Evolutionary conservation across 768 basidiomycete genomes (phyloP).

Genomic region (Suillus hirtellus): DNA sequence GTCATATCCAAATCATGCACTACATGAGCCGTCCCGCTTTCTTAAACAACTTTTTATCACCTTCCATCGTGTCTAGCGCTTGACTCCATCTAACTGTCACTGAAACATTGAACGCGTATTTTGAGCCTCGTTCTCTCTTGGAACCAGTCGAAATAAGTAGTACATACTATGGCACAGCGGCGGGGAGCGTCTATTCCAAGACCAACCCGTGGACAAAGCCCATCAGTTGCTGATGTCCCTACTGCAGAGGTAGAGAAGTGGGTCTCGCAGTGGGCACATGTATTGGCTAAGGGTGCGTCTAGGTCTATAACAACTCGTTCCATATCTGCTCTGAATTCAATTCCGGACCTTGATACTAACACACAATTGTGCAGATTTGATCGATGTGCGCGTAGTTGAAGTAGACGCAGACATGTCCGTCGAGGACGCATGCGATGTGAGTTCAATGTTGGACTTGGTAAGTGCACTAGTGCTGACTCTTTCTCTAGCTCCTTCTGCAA

Average conservation of each 20-base stretch:
- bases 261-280: slow-evolving; percentile 56
- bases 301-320: not conserved
- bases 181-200: slow-evolving; percentile 23
- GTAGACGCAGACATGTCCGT: slow-evolving; percentile 74
- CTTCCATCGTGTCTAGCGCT: not conserved
- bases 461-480: slow-evolving; percentile 5
- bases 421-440: slow-evolving; percentile 80
- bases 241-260: slow-evolving; percentile 47
- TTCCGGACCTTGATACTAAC: not conserved
- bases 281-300: slow-evolving; percentile 57
- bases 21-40: slow-evolving; percentile 2
- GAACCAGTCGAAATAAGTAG: not conserved
- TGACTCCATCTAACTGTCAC: not conserved
- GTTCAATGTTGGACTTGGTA: slow-evolving; percentile 20
- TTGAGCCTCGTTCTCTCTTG: not conserved
- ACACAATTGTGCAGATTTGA: slow-evolving; percentile 49
- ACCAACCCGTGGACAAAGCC: slow-evolving; percentile 15
- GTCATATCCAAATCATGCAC: not conserved
- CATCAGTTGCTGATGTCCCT: slow-evolving; percentile 13
- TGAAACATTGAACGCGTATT: not conserved
- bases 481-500: slow-evolving; percentile 56
- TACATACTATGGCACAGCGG: slow-evolving; percentile 15
- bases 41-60: not conserved
- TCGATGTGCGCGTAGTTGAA: slow-evolving; percentile 65
- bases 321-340: not conserved